Evolutionary conservation across 1,139 yeast genomes (phyloP).

Genomic region (Scheffersomyces segobiensis): DNA sequence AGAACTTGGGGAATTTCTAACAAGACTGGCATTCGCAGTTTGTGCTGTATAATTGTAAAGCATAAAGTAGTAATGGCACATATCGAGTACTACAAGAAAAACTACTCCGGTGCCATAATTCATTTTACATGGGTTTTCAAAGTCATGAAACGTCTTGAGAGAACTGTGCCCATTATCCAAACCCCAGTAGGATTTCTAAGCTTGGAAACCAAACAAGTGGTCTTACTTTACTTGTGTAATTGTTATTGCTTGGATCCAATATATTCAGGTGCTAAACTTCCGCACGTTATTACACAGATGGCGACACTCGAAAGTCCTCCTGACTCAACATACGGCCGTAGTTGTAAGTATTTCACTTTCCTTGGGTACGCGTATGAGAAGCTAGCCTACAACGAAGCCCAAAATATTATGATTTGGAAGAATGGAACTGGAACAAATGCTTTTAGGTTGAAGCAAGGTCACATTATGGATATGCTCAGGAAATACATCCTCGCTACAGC

Average conservation of each 20-base stretch:
- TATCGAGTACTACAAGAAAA: constrained; percentile 10
- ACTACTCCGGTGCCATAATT: constrained; percentile 7
- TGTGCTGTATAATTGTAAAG: constrained; percentile 13
- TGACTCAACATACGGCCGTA: constrained; percentile 19
- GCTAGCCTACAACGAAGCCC: constrained; percentile 12
- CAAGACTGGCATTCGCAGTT: constrained; percentile 2
- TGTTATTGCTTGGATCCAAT: constrained; percentile 15
- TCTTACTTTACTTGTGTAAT: constrained; percentile 13
- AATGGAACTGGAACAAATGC: constrained; percentile 6
- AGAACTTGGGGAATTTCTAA: constrained; percentile 7
- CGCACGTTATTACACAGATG: background rate
- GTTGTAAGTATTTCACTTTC: constrained; percentile 15
- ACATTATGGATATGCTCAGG: constrained; percentile 30
- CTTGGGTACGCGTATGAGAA: constrained; percentile 22
- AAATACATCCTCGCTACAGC: constrained; percentile 32
- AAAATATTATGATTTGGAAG: constrained; percentile 8
- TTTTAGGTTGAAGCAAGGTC: constrained; percentile 8
- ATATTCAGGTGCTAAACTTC: background rate
- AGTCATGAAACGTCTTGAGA: constrained; percentile 12
- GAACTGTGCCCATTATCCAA: constrained; percentile 7
- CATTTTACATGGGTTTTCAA: constrained; percentile 22
- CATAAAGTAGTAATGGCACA: constrained; percentile 18
- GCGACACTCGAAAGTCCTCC: constrained; percentile 2
- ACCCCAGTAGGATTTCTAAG: constrained; percentile 15
- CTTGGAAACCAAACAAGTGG: constrained; percentile 11